Conservation (phyloP, 23 red algal species). For the Gracilaria caudata region DNA sequence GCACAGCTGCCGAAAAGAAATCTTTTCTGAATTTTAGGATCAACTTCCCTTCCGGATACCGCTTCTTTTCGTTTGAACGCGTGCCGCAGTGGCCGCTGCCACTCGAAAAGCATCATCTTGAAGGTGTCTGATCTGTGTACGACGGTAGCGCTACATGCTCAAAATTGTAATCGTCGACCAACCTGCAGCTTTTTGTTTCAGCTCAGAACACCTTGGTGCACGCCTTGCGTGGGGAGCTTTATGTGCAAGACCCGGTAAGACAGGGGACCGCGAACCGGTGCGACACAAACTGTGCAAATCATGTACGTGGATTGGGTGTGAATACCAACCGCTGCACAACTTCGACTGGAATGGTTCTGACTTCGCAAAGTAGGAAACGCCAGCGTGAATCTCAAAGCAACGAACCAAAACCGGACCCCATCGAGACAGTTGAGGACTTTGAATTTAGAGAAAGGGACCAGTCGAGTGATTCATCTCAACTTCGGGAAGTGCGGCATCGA, state of each 20-base stretch:
- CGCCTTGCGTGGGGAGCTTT: no score
- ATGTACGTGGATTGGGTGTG: neutral
- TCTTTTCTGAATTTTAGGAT: neutral
- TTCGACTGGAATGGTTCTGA: conserved; percentile 9
- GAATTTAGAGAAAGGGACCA: neutral
- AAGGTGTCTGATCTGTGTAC: no score
- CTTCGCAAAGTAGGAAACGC: neutral
- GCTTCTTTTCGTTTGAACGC: neutral
- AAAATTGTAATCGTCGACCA: no score
- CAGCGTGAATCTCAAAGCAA: neutral
- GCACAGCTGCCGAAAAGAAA: neutral
- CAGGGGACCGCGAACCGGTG: neutral
- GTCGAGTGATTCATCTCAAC: conserved; percentile 1
- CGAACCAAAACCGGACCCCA: conserved; percentile 5
- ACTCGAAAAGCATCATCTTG: no score
- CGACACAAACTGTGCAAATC: neutral
- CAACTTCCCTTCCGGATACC: neutral
- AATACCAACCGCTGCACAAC: neutral
- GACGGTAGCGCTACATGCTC: no score
- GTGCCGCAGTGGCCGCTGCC: no score
- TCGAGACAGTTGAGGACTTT: conserved; percentile 30
- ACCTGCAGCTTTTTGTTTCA: neutral
- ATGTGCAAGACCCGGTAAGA: neutral
- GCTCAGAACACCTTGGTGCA: neutral
- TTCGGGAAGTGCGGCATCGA: no score